A percentile compares a stretch with the other conserved stretches of the same genome.
Evolutionary conservation across 352 stramenopile genomes (phyloP).

Genomic region (Phytopythium aichiense): DNA sequence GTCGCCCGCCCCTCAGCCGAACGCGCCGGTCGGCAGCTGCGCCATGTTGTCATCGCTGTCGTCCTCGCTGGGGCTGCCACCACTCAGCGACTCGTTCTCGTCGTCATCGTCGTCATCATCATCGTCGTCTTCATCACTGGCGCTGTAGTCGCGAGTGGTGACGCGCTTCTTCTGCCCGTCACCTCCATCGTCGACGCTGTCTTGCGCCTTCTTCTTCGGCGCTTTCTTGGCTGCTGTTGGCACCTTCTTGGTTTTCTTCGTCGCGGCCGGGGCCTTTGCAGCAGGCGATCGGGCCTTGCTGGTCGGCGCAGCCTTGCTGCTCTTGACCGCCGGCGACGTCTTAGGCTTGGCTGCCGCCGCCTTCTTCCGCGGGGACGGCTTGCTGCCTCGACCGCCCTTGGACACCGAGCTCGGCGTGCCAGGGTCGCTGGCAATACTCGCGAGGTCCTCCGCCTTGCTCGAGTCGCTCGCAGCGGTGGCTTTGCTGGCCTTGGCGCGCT

Average conservation of each 20-base stretch:
- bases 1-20: conserved; percentile 22
- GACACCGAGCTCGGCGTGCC: neutral
- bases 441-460: neutral
- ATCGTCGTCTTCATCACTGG: conserved; percentile 18
- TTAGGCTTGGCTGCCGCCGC: neutral
- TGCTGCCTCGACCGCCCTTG: neutral
- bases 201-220: conserved; percentile 2
- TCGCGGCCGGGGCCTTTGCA: neutral
- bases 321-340: neutral
- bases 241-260: neutral
- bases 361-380: neutral
- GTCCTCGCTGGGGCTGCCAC: conserved; percentile 43
- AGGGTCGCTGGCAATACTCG: neutral
- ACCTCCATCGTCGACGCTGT: conserved; percentile 7
- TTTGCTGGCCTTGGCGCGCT: conserved; percentile 3
- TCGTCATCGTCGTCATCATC: conserved; percentile 22
- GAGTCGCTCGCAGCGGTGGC: neutral
- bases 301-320: neutral
- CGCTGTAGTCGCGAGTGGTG: conserved; percentile 2
- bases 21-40: conserved; percentile 52
- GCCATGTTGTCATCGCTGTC: conserved; percentile 64
- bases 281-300: neutral
- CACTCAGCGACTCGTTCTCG: conserved; percentile 35
- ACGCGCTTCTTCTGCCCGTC: neutral
- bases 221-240: conserved; percentile 3